These are phyloP conservation scores for Monascus purpureus DNA, from an alignment of 495 filamentous ascomycete species.

Conservation along the genomic window DNA sequence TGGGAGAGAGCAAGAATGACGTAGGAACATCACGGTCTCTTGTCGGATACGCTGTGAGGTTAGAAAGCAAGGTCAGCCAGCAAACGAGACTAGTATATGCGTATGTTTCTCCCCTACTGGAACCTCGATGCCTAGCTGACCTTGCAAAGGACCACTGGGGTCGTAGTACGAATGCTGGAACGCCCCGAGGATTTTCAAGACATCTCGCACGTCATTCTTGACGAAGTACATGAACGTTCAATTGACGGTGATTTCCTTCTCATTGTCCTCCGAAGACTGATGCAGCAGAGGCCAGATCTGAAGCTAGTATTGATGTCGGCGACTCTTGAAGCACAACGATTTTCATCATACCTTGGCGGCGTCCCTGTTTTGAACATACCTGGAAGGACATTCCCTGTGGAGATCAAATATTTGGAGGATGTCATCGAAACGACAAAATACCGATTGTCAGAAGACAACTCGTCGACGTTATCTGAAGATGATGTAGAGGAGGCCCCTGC, in stretches of 20 bases:
- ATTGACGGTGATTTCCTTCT: constrained; percentile 95
- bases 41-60: constrained; percentile 83
- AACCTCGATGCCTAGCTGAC: constrained; percentile 6
- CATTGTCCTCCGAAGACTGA: constrained; percentile 72
- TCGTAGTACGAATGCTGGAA: constrained; percentile 95
- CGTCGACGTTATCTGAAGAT: constrained; percentile 26
- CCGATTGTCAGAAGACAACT: constrained; percentile 39
- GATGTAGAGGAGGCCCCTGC: constrained; percentile 31
- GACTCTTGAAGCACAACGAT: constrained; percentile 80
- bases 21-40: constrained; percentile 71
- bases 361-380: constrained; percentile 82
- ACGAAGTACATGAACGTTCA: constrained; percentile 88
- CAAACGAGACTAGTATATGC: constrained; percentile 81
- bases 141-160: constrained; percentile 46
- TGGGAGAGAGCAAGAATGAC: constrained; percentile 72
- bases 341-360: constrained; percentile 72
- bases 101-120: constrained; percentile 22
- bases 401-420: constrained; percentile 80
- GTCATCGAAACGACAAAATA: constrained; percentile 72
- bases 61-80: constrained; percentile 72
- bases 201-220: constrained; percentile 82
- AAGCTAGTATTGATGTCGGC: constrained; percentile 92
- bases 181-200: constrained; percentile 70
- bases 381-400: constrained; percentile 84
- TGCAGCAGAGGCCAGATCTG: constrained; percentile 55